Evolutionary conservation across 208 protist species (phyloP).

Genomic region (Leishmania mexicana): DNA sequence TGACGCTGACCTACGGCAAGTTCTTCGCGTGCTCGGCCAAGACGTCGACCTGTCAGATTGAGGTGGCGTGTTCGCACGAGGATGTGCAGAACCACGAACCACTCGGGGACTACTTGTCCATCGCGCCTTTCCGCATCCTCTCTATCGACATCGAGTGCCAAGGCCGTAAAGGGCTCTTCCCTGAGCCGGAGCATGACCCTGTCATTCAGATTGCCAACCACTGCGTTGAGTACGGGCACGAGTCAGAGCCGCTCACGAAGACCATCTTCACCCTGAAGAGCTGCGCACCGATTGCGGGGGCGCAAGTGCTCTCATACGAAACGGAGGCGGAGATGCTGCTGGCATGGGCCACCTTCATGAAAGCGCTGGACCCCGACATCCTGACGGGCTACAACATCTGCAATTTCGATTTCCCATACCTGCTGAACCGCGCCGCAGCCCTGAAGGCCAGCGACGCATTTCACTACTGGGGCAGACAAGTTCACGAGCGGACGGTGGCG

Average conservation of each 20-base stretch:
- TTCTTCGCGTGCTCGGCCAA: conserved; percentile 43
- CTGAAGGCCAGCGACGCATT: conserved; percentile 92
- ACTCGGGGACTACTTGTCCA: conserved; percentile 92
- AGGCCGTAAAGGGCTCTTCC: conserved; percentile 98
- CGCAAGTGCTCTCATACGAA: conserved; percentile 94
- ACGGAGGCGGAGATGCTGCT: conserved; percentile 95
- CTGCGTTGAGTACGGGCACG: conserved; percentile 90
- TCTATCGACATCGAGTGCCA: conserved; percentile 99
- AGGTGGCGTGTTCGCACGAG: conserved; percentile 91
- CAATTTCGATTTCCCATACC: conserved; percentile 99
- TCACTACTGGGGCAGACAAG: conserved; percentile 91
- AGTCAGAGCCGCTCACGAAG: conserved; percentile 64
- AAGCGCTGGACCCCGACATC: conserved; percentile 93
- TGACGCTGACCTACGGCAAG: conserved; percentile 83
- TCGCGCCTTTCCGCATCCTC: conserved; percentile 98
- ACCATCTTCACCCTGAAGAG: conserved; percentile 95
- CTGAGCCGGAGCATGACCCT: conserved; percentile 98
- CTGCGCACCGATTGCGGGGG: conserved; percentile 96
- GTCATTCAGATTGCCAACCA: conserved; percentile 99
- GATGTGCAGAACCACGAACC: conserved; percentile 85
- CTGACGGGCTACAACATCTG: conserved; percentile 99
- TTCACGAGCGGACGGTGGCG: conserved; percentile 88
- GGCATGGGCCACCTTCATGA: conserved; percentile 89
- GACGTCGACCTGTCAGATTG: conserved; percentile 91
- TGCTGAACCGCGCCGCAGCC: conserved; percentile 95